Base-by-base conservation (phyloP, 495 filamentous ascomycete genomes). In the Pseudoneurospora amorphoporcata region DNA sequence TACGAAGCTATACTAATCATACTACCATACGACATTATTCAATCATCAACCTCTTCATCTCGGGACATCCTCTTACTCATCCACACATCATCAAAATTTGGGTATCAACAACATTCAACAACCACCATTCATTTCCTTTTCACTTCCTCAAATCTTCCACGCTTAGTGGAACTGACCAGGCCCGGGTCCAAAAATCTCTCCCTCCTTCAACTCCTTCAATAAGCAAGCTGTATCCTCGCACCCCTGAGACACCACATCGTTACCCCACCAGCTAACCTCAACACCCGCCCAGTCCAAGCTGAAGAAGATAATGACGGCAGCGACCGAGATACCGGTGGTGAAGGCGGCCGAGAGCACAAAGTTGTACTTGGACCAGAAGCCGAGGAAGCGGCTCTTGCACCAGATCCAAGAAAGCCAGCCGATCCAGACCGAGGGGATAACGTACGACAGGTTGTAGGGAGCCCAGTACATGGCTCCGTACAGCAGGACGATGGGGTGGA, bases 301-400 rank as follows among this genome's bases (percentile, higher is more conserved):
- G 61, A 83, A 83, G 75, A 84, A 83, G 53, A 82, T 82, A 8
- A 81, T 75, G 69, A 81, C 76, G 69, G 72, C 80, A 12, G 80
- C 72, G 47, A 81, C 75, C 42, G 80, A 79, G n/a, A 81, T 79
- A 69, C 77, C 80, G 42, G 72, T 73, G n/a, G 76, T 76, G 39
- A 77, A 79, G 10, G 74, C 75, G 3, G 80, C 79, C 8, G 77
- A 80, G 2, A 80, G 71, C 4, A 80, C 76, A 47, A 78, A 81
- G 75, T 76, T 76, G 73, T 76, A 76, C 71, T 75, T 76, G 58
- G 71, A 72, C 75, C 75, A 76, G 70, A 77, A 74, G 7, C 42
- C 76, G 19, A 76, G 45, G 58, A 74, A 77, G 32, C 76, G 76
- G 71, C 70, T 71, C 75, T 82, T 83, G 76, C 78, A 80, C 79